A percentile compares a stretch with the other conserved stretches of the same genome.
Conservation (phyloP, 2,329 filamentous ascomycete species). For the Stromatinia cepivora region DNA sequence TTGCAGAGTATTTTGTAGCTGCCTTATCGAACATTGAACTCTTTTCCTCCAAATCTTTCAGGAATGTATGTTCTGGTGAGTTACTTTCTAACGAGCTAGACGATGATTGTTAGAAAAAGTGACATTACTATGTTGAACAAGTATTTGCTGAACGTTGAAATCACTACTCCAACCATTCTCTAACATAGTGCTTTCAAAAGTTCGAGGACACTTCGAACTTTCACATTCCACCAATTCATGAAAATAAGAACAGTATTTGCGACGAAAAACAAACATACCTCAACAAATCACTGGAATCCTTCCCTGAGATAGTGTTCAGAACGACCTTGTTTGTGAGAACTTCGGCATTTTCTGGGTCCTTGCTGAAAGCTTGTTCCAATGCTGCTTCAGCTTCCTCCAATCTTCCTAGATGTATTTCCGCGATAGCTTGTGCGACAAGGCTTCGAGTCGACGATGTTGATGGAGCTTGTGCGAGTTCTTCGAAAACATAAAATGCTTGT, state of each 20-base stretch:
- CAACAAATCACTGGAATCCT: constrained; percentile 62
- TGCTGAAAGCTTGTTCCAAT: constrained; percentile 74
- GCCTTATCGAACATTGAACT: constrained; percentile 83
- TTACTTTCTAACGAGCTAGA: constrained; percentile 55
- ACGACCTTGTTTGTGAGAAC: constrained; percentile 83
- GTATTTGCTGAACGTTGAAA: not conserved
- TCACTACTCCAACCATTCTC: too few relatives aligned
- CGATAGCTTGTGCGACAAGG: constrained; percentile 84
- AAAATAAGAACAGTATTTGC: not conserved
- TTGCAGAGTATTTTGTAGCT: constrained; percentile 81
- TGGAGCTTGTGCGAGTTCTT: constrained; percentile 88
- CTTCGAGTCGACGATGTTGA: constrained; percentile 74
- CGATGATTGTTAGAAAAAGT: constrained; percentile 2
- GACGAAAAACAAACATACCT: constrained; percentile 52
- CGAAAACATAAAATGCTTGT: constrained; percentile 94
- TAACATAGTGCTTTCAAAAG: not conserved
- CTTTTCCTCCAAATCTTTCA: constrained; percentile 80
- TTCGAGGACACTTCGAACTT: not conserved
- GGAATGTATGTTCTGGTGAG: constrained; percentile 67
- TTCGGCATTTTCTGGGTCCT: constrained; percentile 69
- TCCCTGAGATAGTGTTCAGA: constrained; percentile 73
- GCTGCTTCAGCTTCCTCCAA: constrained; percentile 87
- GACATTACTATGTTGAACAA: constrained; percentile 16
- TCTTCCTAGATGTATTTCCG: constrained; percentile 86
- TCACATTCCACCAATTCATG: not conserved